These are phyloP conservation scores for Sordaria brevicollis DNA, from an alignment of 495 filamentous ascomycete species.

Conservation along the genomic window DNA sequence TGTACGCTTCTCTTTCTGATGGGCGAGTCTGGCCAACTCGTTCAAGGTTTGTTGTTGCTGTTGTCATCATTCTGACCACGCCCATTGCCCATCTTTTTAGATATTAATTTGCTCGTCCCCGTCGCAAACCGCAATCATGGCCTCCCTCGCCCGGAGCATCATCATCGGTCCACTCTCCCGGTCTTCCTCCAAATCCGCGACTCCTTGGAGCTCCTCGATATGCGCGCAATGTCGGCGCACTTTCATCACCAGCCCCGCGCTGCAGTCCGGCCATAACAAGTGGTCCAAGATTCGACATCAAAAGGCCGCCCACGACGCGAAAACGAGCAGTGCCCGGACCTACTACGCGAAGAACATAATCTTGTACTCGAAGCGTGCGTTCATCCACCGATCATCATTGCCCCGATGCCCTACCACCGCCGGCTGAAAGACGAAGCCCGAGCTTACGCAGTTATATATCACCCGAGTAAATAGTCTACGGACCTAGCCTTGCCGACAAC, in stretches of 20 bases:
- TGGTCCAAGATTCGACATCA: conserved; percentile 96
- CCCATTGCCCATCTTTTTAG: neutral
- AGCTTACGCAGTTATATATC: neutral
- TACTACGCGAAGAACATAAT: conserved; percentile 41
- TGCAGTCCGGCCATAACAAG: conserved; percentile 68
- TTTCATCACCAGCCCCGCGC: conserved; percentile 41
- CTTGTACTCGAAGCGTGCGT: conserved; percentile 40
- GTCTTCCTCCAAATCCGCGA: neutral
- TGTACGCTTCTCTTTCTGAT: neutral
- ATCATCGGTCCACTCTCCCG: neutral
- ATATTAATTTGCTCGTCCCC: neutral
- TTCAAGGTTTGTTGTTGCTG: neutral
- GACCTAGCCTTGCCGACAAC: conserved; percentile 62
- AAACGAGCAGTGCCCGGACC: conserved; percentile 39
- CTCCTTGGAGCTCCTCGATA: conserved; percentile 12
- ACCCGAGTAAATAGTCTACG: conserved; percentile 36
- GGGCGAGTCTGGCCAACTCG: neutral
- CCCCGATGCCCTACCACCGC: conserved; percentile 4
- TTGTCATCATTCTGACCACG: neutral
- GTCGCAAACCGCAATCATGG: conserved; percentile 4
- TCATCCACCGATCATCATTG: neutral
- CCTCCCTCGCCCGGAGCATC: conserved; percentile 7
- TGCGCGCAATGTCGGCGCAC: conserved; percentile 35
- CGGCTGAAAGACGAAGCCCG: conserved; percentile 10
- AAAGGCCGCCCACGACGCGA: conserved; percentile 68